Percentiles rank a stretch among this genome's conserved stretches.
phyloP scores from a whole-genome alignment of 768 basidiomycete genomes.

The Boletus huronensis region DNA sequence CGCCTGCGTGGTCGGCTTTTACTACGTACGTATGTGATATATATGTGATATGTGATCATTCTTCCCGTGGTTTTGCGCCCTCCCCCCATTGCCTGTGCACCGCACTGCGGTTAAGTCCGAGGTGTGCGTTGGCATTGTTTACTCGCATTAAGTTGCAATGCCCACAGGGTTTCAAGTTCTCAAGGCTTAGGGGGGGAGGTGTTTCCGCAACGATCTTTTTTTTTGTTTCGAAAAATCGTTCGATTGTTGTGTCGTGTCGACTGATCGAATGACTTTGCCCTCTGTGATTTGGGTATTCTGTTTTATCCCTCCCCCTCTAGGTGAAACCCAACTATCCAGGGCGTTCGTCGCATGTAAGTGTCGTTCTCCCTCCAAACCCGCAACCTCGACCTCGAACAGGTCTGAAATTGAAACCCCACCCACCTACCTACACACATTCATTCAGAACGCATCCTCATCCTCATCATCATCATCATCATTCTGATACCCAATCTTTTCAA shows the following conservation, averaged over 20 bases:
- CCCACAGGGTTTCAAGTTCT: background rate
- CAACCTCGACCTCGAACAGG: background rate
- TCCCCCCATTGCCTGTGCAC: no score
- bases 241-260: background rate
- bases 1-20: slow-evolving; percentile 70
- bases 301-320: slow-evolving; percentile 32
- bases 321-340: slow-evolving; percentile 90
- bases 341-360: slow-evolving; percentile 83
- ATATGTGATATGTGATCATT: background rate
- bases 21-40: slow-evolving; percentile 66
- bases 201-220: background rate
- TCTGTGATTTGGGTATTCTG: background rate
- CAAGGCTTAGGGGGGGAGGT: no score
- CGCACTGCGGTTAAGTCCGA: no score
- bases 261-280: background rate
- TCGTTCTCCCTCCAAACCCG: slow-evolving; percentile 14
- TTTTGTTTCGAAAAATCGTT: background rate
- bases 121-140: no score
- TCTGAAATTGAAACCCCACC: slow-evolving; percentile 6
- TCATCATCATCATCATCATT: background rate
- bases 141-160: no score
- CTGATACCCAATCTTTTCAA: background rate
- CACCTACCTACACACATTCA: no score
- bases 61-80: background rate
- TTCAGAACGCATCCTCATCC: background rate